Evolutionary conservation across 805 yeast species (phyloP).

Genomic region (Sugiyamaella smithiae): DNA sequence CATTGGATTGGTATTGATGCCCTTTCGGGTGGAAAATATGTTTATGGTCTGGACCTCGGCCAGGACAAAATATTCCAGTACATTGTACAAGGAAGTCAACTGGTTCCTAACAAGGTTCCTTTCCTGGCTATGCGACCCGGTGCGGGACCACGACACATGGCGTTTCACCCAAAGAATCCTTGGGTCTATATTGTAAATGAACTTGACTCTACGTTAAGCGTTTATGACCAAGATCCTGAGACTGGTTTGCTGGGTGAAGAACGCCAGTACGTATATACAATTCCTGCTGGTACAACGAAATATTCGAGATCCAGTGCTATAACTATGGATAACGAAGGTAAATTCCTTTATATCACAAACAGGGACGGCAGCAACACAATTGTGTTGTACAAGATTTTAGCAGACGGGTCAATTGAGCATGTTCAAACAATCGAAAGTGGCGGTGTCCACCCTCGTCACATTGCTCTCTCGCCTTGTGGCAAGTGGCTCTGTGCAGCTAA

Average conservation of each 20-base stretch:
- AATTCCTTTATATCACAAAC: slow-evolving; percentile 9
- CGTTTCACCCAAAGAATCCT: slow-evolving; percentile 10
- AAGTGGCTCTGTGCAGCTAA: slow-evolving; percentile 12
- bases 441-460: slow-evolving; percentile 13
- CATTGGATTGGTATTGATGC: slow-evolving; percentile 13
- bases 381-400: slow-evolving; percentile 5
- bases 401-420: slow-evolving; percentile 4
- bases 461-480: slow-evolving; percentile 11
- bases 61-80: slow-evolving; percentile 14
- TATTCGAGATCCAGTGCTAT: slow-evolving; percentile 10
- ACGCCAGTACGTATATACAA: background rate
- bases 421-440: slow-evolving; percentile 12
- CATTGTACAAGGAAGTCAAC: background rate
- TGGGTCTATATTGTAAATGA: slow-evolving; percentile 10
- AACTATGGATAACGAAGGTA: background rate
- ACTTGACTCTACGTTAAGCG: slow-evolving; percentile 9
- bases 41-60: slow-evolving; percentile 12
- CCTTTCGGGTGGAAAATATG: slow-evolving; percentile 4
- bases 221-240: slow-evolving; percentile 1
- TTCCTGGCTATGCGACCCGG: slow-evolving; percentile 1
- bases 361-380: slow-evolving; percentile 11
- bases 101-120: slow-evolving; percentile 6
- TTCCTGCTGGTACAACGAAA: slow-evolving; percentile 1
- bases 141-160: slow-evolving; percentile 13
- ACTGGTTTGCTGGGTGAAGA: slow-evolving; percentile 8